These are phyloP conservation scores for Lepidopterella palustris DNA, from an alignment of 495 filamentous ascomycete species.

Conservation along the genomic window DNA sequence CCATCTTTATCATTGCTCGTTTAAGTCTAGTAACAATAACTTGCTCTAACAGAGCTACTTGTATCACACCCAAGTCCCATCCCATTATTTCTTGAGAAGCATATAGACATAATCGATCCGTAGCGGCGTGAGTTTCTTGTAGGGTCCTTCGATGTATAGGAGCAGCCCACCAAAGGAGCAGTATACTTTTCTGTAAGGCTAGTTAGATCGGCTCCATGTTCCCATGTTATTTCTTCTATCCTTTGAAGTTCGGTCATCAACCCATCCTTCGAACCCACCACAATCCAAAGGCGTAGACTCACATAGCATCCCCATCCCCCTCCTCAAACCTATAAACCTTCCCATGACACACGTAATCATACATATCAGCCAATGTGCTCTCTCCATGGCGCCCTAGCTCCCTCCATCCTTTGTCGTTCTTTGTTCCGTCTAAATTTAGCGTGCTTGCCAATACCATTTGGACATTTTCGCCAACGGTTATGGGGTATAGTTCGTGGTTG, in stretches of 20 bases:
- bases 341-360: constrained; percentile 94
- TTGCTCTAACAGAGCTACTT: not conserved
- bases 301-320: constrained; percentile 77
- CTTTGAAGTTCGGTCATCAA: too few relatives aligned
- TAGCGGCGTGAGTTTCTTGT: constrained; percentile 87
- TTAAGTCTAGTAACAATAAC: too few relatives aligned
- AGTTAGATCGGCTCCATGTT: constrained; percentile 16
- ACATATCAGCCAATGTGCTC: constrained; percentile 78
- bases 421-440: constrained; percentile 75
- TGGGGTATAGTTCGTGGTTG: constrained; percentile 87
- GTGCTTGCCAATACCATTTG: constrained; percentile 76
- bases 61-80: not conserved
- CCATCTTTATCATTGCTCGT: too few relatives aligned
- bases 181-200: constrained; percentile 67
- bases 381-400: constrained; percentile 62
- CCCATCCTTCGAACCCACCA: too few relatives aligned
- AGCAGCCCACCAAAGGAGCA: constrained; percentile 87
- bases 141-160: constrained; percentile 84
- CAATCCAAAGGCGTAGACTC: constrained; percentile 36
- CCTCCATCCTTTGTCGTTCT: constrained; percentile 72
- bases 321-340: constrained; percentile 98
- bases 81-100: constrained; percentile 73
- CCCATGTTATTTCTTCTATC: too few relatives aligned
- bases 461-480: constrained; percentile 62
- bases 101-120: constrained; percentile 91